phyloP scores from a whole-genome alignment of 192 early-diverging fungal genomes.

The Coemansia sp. region DNA sequence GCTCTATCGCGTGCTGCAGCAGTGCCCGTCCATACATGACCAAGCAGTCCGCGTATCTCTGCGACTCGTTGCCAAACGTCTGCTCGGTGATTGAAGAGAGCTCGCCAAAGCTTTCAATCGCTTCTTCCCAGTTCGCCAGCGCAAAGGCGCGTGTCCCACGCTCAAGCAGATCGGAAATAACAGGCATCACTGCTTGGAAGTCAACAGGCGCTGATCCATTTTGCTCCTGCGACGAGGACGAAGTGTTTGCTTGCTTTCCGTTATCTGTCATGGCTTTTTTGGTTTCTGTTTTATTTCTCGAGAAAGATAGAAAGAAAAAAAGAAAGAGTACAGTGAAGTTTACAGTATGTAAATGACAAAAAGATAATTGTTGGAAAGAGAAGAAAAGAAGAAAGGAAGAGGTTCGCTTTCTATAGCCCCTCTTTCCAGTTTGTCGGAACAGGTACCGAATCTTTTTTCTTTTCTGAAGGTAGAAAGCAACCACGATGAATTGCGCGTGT shows the following conservation, averaged over 20 bases:
- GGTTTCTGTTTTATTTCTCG: not conserved
- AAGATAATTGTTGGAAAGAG: not conserved
- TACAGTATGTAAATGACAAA: not conserved
- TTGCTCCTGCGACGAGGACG: not conserved
- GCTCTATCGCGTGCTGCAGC: conserved; percentile 71
- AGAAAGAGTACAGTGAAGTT: not conserved
- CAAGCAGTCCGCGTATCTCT: conserved; percentile 69
- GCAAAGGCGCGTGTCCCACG: conserved; percentile 69
- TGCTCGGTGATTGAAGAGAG: conserved; percentile 68
- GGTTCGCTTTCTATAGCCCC: too few species aligned
- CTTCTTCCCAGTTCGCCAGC: conserved; percentile 63
- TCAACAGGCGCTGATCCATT: conserved; percentile 7
- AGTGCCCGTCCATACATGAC: conserved; percentile 77
- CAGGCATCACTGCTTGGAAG: conserved; percentile 34
- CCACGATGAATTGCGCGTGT: too few species aligned
- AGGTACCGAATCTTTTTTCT: too few species aligned
- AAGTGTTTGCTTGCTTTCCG: conserved; percentile 43
- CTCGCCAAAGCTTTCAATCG: conserved; percentile 68
- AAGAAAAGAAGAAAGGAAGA: not conserved
- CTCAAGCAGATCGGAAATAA: conserved; percentile 61
- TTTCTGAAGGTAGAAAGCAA: too few species aligned
- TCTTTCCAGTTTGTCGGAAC: too few species aligned
- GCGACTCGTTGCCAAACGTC: conserved; percentile 62
- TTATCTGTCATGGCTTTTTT: conserved; percentile 28
- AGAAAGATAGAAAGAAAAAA: not conserved